These are phyloP conservation scores for Pelargonium myrrhifolium DNA, from an alignment of 441 rosid species.

Conservation along the genomic window DNA sequence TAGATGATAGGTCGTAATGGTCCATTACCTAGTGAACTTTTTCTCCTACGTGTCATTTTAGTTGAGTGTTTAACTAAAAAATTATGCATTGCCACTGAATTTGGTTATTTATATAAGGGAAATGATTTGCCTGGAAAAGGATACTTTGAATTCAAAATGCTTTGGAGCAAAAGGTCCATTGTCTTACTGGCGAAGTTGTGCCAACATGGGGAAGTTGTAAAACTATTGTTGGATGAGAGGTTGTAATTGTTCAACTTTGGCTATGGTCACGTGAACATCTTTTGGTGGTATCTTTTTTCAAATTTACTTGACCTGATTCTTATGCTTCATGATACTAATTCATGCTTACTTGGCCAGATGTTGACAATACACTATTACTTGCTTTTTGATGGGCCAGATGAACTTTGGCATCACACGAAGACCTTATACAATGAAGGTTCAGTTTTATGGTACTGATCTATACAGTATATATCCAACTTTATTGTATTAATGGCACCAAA, in stretches of 20 bases:
- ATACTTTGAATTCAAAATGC: background rate
- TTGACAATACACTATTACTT: conserved; percentile 82
- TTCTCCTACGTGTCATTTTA: no score
- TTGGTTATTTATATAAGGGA: background rate
- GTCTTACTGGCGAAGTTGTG: no score
- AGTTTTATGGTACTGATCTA: conserved; percentile 50
- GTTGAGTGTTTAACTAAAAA: no score
- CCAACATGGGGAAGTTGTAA: background rate
- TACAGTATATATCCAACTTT: background rate
- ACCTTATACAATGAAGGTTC: conserved; percentile 63
- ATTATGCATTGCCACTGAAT: background rate
- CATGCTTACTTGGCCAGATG: conserved; percentile 48
- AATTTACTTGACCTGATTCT: background rate
- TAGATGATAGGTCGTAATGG: background rate
- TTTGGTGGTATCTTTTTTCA: background rate
- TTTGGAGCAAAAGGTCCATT: background rate
- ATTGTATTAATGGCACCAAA: background rate
- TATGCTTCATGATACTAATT: conserved; percentile 13
- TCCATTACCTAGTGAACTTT: background rate
- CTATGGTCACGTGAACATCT: background rate
- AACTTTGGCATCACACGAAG: conserved; percentile 62
- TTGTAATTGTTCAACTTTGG: background rate
- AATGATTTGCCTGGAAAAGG: background rate
- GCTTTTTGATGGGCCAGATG: conserved; percentile 83
- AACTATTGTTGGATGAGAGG: background rate